Base-by-base conservation (phyloP, 306 rosid genomes). In the Glycine tomentella region DNA sequence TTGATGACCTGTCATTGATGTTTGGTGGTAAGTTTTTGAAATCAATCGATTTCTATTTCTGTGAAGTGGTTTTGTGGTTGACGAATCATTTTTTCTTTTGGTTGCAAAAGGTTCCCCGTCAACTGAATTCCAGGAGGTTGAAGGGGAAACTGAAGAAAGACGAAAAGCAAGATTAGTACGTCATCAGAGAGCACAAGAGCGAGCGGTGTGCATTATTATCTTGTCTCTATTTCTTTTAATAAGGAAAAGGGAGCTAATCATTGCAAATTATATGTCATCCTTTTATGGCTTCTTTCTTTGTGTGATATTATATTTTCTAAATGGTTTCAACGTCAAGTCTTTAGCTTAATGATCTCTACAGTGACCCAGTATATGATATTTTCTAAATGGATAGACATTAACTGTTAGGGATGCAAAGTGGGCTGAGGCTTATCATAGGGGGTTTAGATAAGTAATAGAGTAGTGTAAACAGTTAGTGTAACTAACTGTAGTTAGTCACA, bases 91-190 rank as follows among this genome's bases (percentile, higher is more conserved):
- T 31, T 0, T 34, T n/a, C 63, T 66, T 58, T 83, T 80, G 77
- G 51, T 69, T 65, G 86, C 78, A 78, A 66, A 84, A 95, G 97
- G 63, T 80, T 89, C 92, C 77, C 45, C 88, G 8, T 77, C 78
- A 74, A 63, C 86, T 84, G 89, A 81, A 72, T 93, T 93, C 40
- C 48, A 85, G 80, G 99, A 93, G 83, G 78, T 93, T 84, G 97
- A 89, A 78, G 99, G 96, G 20, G 99, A 95, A 85, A 85, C 89
- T 85, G 94, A 90, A 86, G 99, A 93, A 78, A 91, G 98, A 85
- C 84, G 98, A 80, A 93, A 55, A 79, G 90, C 96, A 5, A 89
- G 99, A 88, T 81, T 87, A 78, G 90, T 84, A 77, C 97, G 96
- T 53, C 81, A 86, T 62, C 98, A 88, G 71, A 89, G 94, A 85